Conservation (phyloP, 2,329 filamentous ascomycete genomes). For the Neofusicoccum cordaticola region DNA sequence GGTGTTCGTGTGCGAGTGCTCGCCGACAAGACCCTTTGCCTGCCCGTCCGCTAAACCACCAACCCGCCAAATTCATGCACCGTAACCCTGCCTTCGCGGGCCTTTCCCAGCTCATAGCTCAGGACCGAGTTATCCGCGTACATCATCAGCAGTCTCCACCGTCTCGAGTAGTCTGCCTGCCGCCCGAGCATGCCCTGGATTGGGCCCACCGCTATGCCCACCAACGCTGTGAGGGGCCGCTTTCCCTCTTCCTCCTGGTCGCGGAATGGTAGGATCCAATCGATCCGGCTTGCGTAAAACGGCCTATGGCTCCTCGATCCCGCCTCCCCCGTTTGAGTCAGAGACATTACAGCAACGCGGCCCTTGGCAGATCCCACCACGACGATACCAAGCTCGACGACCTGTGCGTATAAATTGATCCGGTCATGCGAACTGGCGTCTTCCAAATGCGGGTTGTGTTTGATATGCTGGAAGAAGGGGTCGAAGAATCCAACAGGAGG, state of each 20-base stretch:
- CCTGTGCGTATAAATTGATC: conserved; percentile 61
- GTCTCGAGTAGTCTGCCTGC: conserved; percentile 29
- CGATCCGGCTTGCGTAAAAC: conserved; percentile 51
- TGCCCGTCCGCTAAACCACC: neutral
- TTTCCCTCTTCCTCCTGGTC: conserved; percentile 51
- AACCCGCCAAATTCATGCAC: conserved; percentile 7
- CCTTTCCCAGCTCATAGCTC: conserved; percentile 62
- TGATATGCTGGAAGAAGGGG: conserved; percentile 19
- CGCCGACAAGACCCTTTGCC: neutral
- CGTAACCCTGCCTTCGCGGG: neutral
- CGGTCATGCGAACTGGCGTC: conserved; percentile 41
- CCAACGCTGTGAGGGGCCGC: conserved; percentile 50
- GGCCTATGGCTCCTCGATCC: conserved; percentile 19
- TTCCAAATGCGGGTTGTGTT: neutral
- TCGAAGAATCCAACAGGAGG: conserved; percentile 3
- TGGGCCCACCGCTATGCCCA: conserved; percentile 67
- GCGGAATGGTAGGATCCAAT: conserved; percentile 54
- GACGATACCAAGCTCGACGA: conserved; percentile 69
- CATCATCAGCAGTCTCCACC: conserved; percentile 69
- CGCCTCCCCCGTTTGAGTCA: conserved; percentile 45
- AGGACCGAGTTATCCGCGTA: conserved; percentile 68
- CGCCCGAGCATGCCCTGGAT: conserved; percentile 49
- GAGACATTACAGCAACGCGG: conserved; percentile 58
- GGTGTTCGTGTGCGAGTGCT: neutral
- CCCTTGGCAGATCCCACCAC: conserved; percentile 66